These are phyloP conservation scores for Neonectria sp. DNA, from an alignment of 2,329 filamentous ascomycete species.

Conservation along the genomic window DNA sequence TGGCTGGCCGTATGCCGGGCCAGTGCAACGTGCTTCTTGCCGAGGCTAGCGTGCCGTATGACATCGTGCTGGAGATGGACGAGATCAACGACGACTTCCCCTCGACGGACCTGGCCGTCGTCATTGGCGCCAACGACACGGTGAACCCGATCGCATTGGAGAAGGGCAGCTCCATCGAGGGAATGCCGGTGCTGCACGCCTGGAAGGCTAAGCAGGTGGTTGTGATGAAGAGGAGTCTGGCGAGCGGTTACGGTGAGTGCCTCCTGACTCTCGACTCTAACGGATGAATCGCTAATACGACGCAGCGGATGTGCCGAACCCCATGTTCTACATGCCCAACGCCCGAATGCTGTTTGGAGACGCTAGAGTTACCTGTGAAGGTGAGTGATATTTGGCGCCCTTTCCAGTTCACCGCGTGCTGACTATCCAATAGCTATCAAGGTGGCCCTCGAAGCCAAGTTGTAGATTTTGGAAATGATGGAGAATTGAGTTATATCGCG, in stretches of 20 bases:
- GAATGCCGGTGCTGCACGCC: slow-evolving; percentile 92
- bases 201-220: slow-evolving; percentile 96
- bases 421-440: slow-evolving; percentile 56
- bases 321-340: slow-evolving; percentile 93
- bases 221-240: slow-evolving; percentile 94
- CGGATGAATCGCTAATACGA: slow-evolving; percentile 35
- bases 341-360: slow-evolving; percentile 95
- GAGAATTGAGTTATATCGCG: slow-evolving; percentile 3
- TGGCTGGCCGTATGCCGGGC: slow-evolving; percentile 92
- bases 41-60: slow-evolving; percentile 90
- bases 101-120: slow-evolving; percentile 88
- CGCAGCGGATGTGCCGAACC: slow-evolving; percentile 88
- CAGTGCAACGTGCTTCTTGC: slow-evolving; percentile 94
- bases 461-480: slow-evolving; percentile 27
- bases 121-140: slow-evolving; percentile 94
- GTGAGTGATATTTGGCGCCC: slow-evolving; percentile 59
- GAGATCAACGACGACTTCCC: slow-evolving; percentile 95
- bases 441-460: slow-evolving; percentile 56
- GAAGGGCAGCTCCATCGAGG: slow-evolving; percentile 86
- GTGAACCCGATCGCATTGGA: slow-evolving; percentile 93
- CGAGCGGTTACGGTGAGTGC: slow-evolving; percentile 83
- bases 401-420: slow-evolving; percentile 28
- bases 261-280: not conserved
- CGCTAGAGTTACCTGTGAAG: slow-evolving; percentile 87
- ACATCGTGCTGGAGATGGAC: slow-evolving; percentile 95